Base-by-base conservation (phyloP, 2,329 filamentous ascomycete genomes). In the Didymella lethalis region DNA sequence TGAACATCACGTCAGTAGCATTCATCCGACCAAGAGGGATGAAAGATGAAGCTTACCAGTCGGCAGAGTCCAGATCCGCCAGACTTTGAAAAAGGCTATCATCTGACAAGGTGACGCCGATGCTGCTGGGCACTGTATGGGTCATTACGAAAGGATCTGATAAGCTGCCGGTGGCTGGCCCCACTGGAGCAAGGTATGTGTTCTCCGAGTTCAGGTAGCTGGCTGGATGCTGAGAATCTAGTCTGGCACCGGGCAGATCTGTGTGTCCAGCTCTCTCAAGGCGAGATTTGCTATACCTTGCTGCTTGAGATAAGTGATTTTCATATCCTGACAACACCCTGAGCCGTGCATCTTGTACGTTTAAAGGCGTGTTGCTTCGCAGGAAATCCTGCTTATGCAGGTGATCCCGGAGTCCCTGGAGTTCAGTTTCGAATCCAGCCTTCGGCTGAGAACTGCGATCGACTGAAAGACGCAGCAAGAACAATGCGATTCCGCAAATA, bases 11-110 rank as follows among this genome's bases (percentile, higher is more conserved):
- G 18, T 50, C 36, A 50, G 26, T 43, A 48, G 6, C 6, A 32
- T 41, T n/a, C 16, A 38, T 29, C 18, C 20, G 20, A 7, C 29
- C 3, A 23, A 23, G 23, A 23, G 23, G 23, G 2, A 12, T 7
- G 7, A 20, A 14, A 16, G n/a, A n/a, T 18, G 20, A n/a, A 43
- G 18, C 48, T 12, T 43, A 50, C 48, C 48, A 50, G 10, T 50
- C 48, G 18, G 32, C 34, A 10, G 48, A 38, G 36, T 50, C 34
- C 12, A 50, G 48, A 20, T 41, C 36, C 26, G 48, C 48, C 16
- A 50, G 38, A 25, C 48, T 50, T 31, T 50, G 34, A 8, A 50
- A 50, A 4, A 50, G 23, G 36, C 25, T 43, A 25, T 50, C 38
- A 41, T 43, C 48, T 28, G 34, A 43, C 25, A 50, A 25, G 7